Evolutionary conservation across 768 basidiomycete genomes (phyloP), one percentile per base, ranked within the genome.

Genomic region (Antrodiella citrinella): DNA sequence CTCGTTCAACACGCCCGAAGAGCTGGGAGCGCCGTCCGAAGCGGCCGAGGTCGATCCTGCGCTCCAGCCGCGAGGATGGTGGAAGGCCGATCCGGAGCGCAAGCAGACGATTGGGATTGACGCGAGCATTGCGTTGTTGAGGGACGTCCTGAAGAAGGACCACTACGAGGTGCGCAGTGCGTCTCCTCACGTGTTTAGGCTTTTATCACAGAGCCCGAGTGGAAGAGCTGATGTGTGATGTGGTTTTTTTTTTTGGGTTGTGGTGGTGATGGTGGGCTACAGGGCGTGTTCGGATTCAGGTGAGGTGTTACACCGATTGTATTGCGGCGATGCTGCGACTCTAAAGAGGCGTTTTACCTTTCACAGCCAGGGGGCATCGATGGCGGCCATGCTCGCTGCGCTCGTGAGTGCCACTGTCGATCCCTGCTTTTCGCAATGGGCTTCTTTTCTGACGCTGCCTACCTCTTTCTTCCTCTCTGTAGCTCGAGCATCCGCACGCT

Each of bases 251-350:
- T n/a, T n/a, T n/a, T n/a, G n/a, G n/a, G n/a, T n/a, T n/a, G 41
- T 52, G 53, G 51, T 48, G 47, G 43, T 30, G 25, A 7, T 44
- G 4, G 20, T 39, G 22, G 11, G 10, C 13, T 39, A 18, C 57
- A 90, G 86, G 88, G 86, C 22, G 77, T 90, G 5, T 75, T 91
- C 59, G 88, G 88, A 4, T 90, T 90, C 62, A 89, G 86, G 84
- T 82, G 23, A 23, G 65, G 51, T 51, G 11, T 24, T 45, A 26
- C n/a, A n/a, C n/a, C 21, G 22, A 7, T 11, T 40, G 30, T 35
- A 35, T n/a, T n/a, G n/a, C n/a, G n/a, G n/a, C n/a, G n/a, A n/a
- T n/a, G n/a, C n/a, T n/a, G n/a, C n/a, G n/a, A n/a, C n/a, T n/a
- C n/a, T n/a, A n/a, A n/a, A n/a, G n/a, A n/a, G n/a, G n/a, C n/a